phyloP scores from a whole-genome alignment of 2,329 filamentous ascomycete species.

The Aureobasidium melanogenum region DNA sequence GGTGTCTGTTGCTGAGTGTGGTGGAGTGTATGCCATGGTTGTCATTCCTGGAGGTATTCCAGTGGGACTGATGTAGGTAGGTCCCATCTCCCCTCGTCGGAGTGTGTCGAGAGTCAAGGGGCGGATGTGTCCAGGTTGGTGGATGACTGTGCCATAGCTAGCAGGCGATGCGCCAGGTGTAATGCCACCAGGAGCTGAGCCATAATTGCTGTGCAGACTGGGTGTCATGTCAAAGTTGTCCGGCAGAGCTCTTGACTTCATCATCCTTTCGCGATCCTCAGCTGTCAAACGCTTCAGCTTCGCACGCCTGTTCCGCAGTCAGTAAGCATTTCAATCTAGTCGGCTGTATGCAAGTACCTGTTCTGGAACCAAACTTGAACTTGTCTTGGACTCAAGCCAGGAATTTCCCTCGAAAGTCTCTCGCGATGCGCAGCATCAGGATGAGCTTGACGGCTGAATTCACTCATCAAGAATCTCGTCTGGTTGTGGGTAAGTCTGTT shows the following conservation, averaged over 20 bases:
- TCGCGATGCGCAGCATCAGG: slow-evolving; percentile 87
- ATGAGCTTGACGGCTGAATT: slow-evolving; percentile 90
- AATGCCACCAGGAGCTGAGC: slow-evolving; percentile 35
- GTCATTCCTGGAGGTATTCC: slow-evolving; percentile 61
- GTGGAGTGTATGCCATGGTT: slow-evolving; percentile 54
- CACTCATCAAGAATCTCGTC: slow-evolving; percentile 95
- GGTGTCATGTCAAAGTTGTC: slow-evolving; percentile 51
- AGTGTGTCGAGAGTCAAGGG: slow-evolving; percentile 61
- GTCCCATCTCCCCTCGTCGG: slow-evolving; percentile 56
- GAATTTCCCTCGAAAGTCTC: slow-evolving; percentile 78
- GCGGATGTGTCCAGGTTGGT: slow-evolving; percentile 49
- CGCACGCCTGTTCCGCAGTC: slow-evolving; percentile 38
- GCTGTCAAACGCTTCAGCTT: slow-evolving; percentile 54
- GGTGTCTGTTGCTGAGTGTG: slow-evolving; percentile 40
- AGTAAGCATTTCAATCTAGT: slow-evolving; percentile 5
- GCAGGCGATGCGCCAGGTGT: slow-evolving; percentile 41
- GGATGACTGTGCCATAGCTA: slow-evolving; percentile 21
- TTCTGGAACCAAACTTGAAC: slow-evolving; percentile 99
- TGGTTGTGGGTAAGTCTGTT: slow-evolving; percentile 84
- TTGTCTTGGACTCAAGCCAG: slow-evolving; percentile 80
- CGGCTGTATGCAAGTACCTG: slow-evolving; percentile 49
- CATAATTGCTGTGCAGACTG: slow-evolving; percentile 49
- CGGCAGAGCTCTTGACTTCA: slow-evolving; percentile 50
- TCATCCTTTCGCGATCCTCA: slow-evolving; percentile 53
- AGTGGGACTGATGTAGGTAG: slow-evolving; percentile 50